Evolutionary conservation across 768 basidiomycete genomes (phyloP).

Genomic region (Leccinum boreale): DNA sequence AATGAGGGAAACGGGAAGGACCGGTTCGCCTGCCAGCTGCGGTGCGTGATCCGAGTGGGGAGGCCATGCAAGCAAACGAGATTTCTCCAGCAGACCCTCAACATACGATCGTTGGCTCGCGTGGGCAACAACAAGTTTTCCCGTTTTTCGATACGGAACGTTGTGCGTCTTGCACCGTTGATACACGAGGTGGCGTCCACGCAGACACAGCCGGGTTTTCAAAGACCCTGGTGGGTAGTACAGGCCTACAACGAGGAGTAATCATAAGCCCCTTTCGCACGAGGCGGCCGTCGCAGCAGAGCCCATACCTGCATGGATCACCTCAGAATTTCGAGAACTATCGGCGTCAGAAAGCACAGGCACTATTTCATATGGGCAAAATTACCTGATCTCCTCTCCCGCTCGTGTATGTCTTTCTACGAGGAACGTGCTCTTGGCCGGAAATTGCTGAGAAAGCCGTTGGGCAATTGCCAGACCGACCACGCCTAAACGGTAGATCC

Average conservation of each 20-base stretch:
- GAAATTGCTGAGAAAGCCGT: slow-evolving; percentile 60
- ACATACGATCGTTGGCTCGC: slow-evolving; percentile 68
- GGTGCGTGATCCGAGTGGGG: slow-evolving; percentile 31
- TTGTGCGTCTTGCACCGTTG: slow-evolving; percentile 58
- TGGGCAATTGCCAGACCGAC: slow-evolving; percentile 87
- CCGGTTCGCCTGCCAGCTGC: slow-evolving; percentile 26
- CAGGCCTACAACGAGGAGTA: slow-evolving; percentile 46
- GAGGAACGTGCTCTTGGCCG: slow-evolving; percentile 68
- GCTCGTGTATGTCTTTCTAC: slow-evolving; percentile 72
- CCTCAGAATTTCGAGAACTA: slow-evolving; percentile 92
- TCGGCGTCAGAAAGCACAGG: not conserved
- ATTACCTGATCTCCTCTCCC: slow-evolving; percentile 85
- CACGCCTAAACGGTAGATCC: slow-evolving; percentile 47
- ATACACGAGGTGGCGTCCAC: slow-evolving; percentile 84
- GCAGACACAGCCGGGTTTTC: slow-evolving; percentile 83
- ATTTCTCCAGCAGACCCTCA: slow-evolving; percentile 61
- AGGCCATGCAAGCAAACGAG: slow-evolving; percentile 51
- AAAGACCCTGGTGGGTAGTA: slow-evolving; percentile 83
- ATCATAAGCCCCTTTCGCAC: not conserved
- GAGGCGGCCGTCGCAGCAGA: not conserved
- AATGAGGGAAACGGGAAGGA: slow-evolving; percentile 66
- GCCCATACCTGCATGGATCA: slow-evolving; percentile 78
- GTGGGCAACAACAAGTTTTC: slow-evolving; percentile 88
- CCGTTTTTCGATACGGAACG: slow-evolving; percentile 69
- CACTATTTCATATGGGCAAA: not conserved